phyloP scores from a whole-genome alignment of 768 basidiomycete genomes.

The Amanita pseudoporphyria region DNA sequence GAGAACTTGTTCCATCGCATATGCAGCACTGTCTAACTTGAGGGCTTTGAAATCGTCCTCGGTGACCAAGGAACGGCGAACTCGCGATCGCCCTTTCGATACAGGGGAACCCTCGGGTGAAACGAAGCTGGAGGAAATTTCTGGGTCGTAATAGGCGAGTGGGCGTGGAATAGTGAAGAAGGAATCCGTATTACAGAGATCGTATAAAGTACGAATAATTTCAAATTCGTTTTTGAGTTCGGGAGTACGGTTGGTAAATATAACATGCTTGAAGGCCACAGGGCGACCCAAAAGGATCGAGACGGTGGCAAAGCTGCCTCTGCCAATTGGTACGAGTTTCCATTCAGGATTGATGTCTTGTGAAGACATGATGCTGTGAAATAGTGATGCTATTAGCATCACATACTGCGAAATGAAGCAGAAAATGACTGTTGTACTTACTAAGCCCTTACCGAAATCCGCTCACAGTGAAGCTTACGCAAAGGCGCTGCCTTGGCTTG shows the following conservation, averaged over 20 bases:
- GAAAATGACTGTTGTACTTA: too few species aligned
- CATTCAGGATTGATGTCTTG: constrained; percentile 1
- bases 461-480: too few species aligned
- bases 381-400: too few species aligned
- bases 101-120: too few species aligned
- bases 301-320: constrained; percentile 3
- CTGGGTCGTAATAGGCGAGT: background rate
- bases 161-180: constrained; percentile 1
- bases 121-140: background rate
- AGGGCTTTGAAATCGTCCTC: background rate
- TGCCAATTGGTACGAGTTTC: constrained; percentile 1
- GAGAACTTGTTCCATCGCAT: constrained; percentile 20
- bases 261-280: constrained; percentile 3
- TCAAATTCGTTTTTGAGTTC: background rate
- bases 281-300: background rate
- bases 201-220: background rate
- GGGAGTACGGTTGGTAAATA: too few species aligned
- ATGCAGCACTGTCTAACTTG: constrained; percentile 11
- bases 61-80: background rate
- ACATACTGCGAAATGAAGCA: too few species aligned
- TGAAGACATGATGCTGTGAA: too few species aligned
- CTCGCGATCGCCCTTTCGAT: background rate
- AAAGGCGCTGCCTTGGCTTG: too few species aligned
- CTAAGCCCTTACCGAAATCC: too few species aligned
- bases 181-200: background rate